Base-by-base conservation (phyloP, 805 yeast genomes). In the Myxozyma sirexii region DNA sequence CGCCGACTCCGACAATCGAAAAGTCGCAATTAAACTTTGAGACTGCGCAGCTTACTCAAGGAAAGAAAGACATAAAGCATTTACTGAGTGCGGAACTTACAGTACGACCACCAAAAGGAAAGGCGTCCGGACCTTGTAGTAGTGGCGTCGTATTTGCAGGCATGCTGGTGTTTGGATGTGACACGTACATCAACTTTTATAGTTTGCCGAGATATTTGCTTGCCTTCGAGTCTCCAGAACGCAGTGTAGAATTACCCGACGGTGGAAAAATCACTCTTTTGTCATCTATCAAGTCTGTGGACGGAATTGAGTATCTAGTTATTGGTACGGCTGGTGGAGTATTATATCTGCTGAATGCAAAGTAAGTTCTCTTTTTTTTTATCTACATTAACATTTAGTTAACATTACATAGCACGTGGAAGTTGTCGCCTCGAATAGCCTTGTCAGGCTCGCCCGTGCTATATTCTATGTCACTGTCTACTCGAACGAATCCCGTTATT, bases 401-500 rank as follows among this genome's bases (percentile, higher is more conserved):
- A 43, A 27, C 23, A 21, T 3, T 12, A 48, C 12, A 2, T n/a
- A 47, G 53, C 15, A 46, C 27, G 3, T 46, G 60, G 65, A 26
- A 44, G 13, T 41, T 62, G 5, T 62, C 65, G 6, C 39, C 48
- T 17, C 46, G 66, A 12, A 45, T 62, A 23, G 59, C 62, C 6
- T 45, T 62, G 6, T 61, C 57, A 10, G 66, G 66, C 6, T 54
- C 66, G 3, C 66, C 66, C 8, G 60, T 62, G 5, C 41, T 52
- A 23, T 62, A 47, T 19, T 48, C 66, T 12, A 51, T 60, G 59
- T 27, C 38, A 6, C 17, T 62, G 5, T 10, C 21, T 4, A 29
- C 49, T 5, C 46, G 44, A 13, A 21, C 42, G 4, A 56, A 55
- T 31, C 41, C 56, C 1, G 27, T 29, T 13, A 44, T 47, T 17